Evolutionary conservation across 768 basidiomycete genomes (phyloP).

Genomic region (Termitomyces sp.): DNA sequence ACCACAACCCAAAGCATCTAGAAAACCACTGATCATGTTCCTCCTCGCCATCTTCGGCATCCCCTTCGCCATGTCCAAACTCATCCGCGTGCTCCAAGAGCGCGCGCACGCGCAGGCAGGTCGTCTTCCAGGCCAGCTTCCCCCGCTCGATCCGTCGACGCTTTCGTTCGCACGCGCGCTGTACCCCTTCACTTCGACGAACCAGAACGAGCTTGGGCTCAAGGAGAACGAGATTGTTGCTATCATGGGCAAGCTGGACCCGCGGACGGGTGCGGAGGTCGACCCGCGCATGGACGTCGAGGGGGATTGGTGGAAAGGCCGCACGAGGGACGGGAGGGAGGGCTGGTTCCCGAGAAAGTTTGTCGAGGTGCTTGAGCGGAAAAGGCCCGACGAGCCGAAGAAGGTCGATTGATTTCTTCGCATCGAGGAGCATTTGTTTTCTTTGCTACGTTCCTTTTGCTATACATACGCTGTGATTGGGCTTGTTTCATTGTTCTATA

Average conservation of each 20-base stretch:
- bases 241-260: constrained; percentile 76
- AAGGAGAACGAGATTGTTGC: constrained; percentile 93
- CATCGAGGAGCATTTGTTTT: background rate
- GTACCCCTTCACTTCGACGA: constrained; percentile 71
- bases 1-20: constrained; percentile 57
- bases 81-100: constrained; percentile 71
- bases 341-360: constrained; percentile 95
- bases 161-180: constrained; percentile 81
- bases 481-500: background rate
- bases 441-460: background rate
- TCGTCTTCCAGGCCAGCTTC: constrained; percentile 35
- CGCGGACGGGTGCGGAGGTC: constrained; percentile 59
- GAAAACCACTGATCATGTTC: constrained; percentile 91
- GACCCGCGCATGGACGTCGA: constrained; percentile 58
- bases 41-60: constrained; percentile 89
- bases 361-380: constrained; percentile 65
- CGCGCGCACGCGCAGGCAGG: constrained; percentile 48
- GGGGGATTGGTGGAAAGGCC: constrained; percentile 92
- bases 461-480: constrained; percentile 2
- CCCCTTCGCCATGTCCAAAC: constrained; percentile 88
- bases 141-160: constrained; percentile 70
- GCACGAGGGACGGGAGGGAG: constrained; percentile 84
- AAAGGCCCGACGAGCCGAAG: constrained; percentile 21
- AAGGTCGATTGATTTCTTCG: constrained; percentile 11
- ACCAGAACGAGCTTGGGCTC: constrained; percentile 72